phyloP scores from a whole-genome alignment of 2,329 filamentous ascomycete species.

The Diaporthe eres region DNA sequence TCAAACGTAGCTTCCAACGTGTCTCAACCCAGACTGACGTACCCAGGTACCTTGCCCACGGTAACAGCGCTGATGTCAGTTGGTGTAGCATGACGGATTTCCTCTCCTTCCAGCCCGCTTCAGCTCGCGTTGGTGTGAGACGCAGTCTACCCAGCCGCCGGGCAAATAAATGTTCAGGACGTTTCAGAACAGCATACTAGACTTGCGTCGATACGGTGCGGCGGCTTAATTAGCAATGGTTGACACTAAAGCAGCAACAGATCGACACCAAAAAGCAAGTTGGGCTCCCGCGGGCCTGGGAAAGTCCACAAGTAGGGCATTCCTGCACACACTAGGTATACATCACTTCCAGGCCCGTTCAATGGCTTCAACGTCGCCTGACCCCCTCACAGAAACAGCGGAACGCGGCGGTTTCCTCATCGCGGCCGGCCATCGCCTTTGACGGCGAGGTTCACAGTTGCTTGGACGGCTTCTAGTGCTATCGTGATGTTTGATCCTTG shows the following conservation, averaged over 20 bases:
- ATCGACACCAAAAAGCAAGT: conserved; percentile 8
- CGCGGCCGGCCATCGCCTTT: not conserved
- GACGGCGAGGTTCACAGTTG: not conserved
- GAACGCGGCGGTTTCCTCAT: not conserved
- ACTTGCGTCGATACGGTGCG: not conserved
- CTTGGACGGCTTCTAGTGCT: not conserved
- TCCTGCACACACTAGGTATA: not conserved
- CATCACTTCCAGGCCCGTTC: not conserved
- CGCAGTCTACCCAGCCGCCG: not conserved
- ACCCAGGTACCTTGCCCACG: not conserved
- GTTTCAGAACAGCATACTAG: conserved; percentile 14
- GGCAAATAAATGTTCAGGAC: not conserved
- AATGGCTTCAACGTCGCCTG: not conserved
- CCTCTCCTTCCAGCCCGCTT: not conserved
- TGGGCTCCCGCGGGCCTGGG: not conserved
- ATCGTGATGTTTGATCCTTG: not conserved
- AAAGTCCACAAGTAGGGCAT: conserved; percentile 21
- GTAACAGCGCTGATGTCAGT: not conserved
- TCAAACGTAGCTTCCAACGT: not conserved
- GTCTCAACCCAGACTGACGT: not conserved
- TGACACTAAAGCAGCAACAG: not conserved
- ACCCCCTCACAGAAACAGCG: not conserved
- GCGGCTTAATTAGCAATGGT: not conserved
- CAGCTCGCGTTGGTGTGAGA: conserved; percentile 3
- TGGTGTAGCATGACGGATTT: not conserved